These are phyloP conservation scores for Omphalotus olearius DNA, from an alignment of 1,284 basidiomycete species.

Conservation along the genomic window DNA sequence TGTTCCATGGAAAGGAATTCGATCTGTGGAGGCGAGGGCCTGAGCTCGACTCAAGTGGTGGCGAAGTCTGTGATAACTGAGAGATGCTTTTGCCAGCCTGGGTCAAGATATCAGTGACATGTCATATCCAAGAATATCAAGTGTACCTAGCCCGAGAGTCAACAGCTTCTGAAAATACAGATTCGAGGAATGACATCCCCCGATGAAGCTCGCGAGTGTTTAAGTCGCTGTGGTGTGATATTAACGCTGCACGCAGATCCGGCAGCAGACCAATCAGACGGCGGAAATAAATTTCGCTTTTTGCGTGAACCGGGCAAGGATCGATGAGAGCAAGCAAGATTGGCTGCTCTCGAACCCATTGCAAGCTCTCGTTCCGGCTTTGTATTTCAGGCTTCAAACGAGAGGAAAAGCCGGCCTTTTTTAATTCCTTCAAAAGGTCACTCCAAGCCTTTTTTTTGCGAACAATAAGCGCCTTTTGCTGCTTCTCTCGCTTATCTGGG, in stretches of 20 bases:
- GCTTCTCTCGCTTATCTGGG: conserved; percentile 66
- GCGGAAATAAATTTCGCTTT: conserved; percentile 68
- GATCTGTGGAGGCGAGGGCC: conserved; percentile 21
- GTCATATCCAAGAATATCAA: neutral
- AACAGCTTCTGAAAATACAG: conserved; percentile 63
- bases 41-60: conserved; percentile 24
- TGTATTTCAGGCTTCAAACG: conserved; percentile 74
- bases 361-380: conserved; percentile 55
- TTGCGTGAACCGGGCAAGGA: conserved; percentile 24
- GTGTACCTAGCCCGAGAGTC: conserved; percentile 44
- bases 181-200: conserved; percentile 79
- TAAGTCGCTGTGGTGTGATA: conserved; percentile 78
- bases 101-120: neutral
- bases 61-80: conserved; percentile 23
- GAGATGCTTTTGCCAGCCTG: conserved; percentile 35
- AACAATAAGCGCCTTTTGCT: conserved; percentile 72
- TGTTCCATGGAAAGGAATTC: conserved; percentile 24
- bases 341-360: conserved; percentile 67
- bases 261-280: conserved; percentile 70
- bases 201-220: conserved; percentile 82
- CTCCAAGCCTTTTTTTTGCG: conserved; percentile 92
- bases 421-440: conserved; percentile 88
- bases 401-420: conserved; percentile 72
- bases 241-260: conserved; percentile 60
- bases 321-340: conserved; percentile 26